These are phyloP conservation scores for Debaryomyces sp. DNA, from an alignment of 1,139 yeast species.

Conservation along the genomic window DNA sequence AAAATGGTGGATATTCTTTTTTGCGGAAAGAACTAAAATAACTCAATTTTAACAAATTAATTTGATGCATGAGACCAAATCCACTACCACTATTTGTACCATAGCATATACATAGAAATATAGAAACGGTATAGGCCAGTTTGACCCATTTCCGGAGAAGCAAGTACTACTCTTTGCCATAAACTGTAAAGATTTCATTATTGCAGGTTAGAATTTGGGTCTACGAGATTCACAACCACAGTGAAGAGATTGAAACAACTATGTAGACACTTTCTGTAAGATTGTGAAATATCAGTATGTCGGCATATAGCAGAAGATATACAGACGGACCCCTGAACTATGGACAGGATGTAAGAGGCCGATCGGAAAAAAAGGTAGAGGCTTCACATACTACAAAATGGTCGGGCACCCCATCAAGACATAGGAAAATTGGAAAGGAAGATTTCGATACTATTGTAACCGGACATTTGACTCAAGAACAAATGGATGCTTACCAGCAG, in stretches of 20 bases:
- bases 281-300: slow-evolving; percentile 7
- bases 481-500: slow-evolving; percentile 78
- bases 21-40: background rate
- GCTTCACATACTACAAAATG: slow-evolving; percentile 35
- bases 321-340: slow-evolving; percentile 6
- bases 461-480: slow-evolving; percentile 77
- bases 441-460: slow-evolving; percentile 44
- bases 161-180: background rate
- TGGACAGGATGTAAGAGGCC: slow-evolving; percentile 8
- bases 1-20: background rate
- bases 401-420: slow-evolving; percentile 45
- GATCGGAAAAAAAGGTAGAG: slow-evolving; percentile 6
- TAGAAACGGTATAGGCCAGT: background rate
- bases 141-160: background rate
- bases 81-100: background rate
- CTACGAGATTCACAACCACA: background rate
- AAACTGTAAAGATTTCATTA: background rate
- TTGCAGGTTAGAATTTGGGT: background rate
- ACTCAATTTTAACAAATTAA: background rate
- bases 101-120: background rate
- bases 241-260: background rate
- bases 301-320: slow-evolving; percentile 11
- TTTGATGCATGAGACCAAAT: background rate
- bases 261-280: background rate
- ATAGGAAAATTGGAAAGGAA: slow-evolving; percentile 30